Evolutionary conservation across 148 eudicot genomes (phyloP).

Genomic region (Cornus controversa): DNA sequence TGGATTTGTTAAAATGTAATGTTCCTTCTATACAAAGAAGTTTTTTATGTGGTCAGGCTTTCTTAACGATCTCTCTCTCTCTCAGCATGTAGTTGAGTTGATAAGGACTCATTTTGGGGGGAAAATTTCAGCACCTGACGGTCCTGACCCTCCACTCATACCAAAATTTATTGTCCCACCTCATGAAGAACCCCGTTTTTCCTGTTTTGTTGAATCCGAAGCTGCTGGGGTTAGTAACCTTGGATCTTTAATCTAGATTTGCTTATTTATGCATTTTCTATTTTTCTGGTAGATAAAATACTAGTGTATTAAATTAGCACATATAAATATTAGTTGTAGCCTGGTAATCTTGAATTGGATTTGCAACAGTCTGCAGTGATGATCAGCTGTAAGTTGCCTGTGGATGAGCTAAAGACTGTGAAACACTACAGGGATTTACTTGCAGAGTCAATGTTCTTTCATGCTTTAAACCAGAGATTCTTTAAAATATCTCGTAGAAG

Average conservation of each 20-base stretch:
- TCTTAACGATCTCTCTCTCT: slow-evolving; percentile 9
- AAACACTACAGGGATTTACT: slow-evolving; percentile 75
- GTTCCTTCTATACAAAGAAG: background rate
- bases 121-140: slow-evolving; percentile 33
- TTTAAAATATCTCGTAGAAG: slow-evolving; percentile 64
- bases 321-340: background rate
- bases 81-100: slow-evolving; percentile 65
- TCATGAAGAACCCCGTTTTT: slow-evolving; percentile 66
- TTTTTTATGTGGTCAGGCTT: background rate
- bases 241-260: slow-evolving; percentile 3
- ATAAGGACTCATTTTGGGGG: slow-evolving; percentile 65
- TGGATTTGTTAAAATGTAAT: slow-evolving; percentile 6
- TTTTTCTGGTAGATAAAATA: background rate
- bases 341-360: slow-evolving; percentile 12
- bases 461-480: slow-evolving; percentile 76
- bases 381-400: slow-evolving; percentile 81
- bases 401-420: slow-evolving; percentile 54
- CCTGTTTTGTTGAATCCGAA: slow-evolving; percentile 79
- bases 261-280: background rate
- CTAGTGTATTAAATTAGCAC: background rate
- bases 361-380: slow-evolving; percentile 67
- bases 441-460: slow-evolving; percentile 71
- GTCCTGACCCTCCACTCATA: slow-evolving; percentile 37
- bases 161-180: slow-evolving; percentile 59
- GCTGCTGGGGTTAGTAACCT: slow-evolving; percentile 68